Evolutionary conservation across 495 filamentous ascomycete species (phyloP), one percentile per base, ranked within the genome.

Genomic region (Delitschia confertaspora): DNA sequence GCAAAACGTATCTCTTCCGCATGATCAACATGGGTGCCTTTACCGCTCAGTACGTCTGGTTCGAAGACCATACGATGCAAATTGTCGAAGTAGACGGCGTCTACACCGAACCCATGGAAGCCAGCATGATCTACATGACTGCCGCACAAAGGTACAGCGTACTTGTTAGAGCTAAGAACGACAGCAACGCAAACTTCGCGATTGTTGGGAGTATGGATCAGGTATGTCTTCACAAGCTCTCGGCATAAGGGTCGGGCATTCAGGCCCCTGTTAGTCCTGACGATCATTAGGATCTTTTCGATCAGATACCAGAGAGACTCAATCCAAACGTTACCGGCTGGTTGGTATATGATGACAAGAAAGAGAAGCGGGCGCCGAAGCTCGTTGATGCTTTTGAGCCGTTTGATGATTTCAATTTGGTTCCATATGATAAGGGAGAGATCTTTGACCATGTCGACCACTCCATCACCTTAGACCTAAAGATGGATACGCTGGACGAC

Each of bases 311-410:
- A 0, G 55, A 63, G 3, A 68, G 63, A 3, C 66, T 88, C 8
- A 83, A 88, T 55, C 75, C 74, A 37, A 93, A 89, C 45, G 78
- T 75, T 0, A 89, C 86, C 0, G 82, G 80, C 6, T 89, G 81
- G 80, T 70, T 93, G 1, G 70, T 83, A 1, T 89, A 91, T 53
- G 73, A 88, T 55, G 64, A 73, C 2, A 42, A 59, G 1, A 73
- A 75, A 32, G 65, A 73, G 0, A 65, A 83, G 2, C 80, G 80
- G 8, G 62, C 61, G 0, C 68, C 84, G 13, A 39, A 51, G 21
- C 41, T 45, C 21, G 22, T 51, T 17, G 61, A 75, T 32, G 64
- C 71, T 23, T 75, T 85, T 35, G 59, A 80, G 34, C 73, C 70
- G 31, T 81, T 85, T 41, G 85, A 93, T 48, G 87, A 94, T 59